phyloP scores from a whole-genome alignment of 2,329 filamentous ascomycete genomes.

The Acarospora socialis region DNA sequence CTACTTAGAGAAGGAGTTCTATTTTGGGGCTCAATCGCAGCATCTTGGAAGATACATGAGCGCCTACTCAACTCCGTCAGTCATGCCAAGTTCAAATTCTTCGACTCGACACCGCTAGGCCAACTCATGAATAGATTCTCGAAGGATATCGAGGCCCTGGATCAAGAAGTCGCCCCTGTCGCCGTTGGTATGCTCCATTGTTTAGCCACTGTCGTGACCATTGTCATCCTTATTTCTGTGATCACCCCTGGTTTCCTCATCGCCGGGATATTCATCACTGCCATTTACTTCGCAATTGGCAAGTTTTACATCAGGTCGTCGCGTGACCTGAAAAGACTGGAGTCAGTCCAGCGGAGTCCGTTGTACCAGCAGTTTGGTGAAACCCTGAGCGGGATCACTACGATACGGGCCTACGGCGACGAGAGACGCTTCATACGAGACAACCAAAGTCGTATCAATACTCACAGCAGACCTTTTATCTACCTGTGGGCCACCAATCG shows the following conservation, averaged over 20 bases:
- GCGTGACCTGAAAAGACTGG: conserved; percentile 86
- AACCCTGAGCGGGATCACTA: conserved; percentile 85
- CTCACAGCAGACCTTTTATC: conserved; percentile 83
- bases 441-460: conserved; percentile 77
- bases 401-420: conserved; percentile 90
- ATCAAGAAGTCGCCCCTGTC: conserved; percentile 88
- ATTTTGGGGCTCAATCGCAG: conserved; percentile 80
- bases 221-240: conserved; percentile 69
- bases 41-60: conserved; percentile 72
- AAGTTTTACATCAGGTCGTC: conserved; percentile 83
- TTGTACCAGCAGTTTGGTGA: conserved; percentile 97
- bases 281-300: conserved; percentile 69
- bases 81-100: conserved; percentile 91
- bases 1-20: conserved; percentile 73
- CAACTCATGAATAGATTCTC: conserved; percentile 98
- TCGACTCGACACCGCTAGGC: conserved; percentile 87
- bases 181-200: conserved; percentile 64
- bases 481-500: conserved; percentile 93
- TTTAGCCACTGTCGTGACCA: conserved; percentile 60
- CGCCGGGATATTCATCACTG: conserved; percentile 69
- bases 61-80: conserved; percentile 64
- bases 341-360: conserved; percentile 86
- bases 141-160: conserved; percentile 87
- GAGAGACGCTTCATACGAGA: conserved; percentile 87
- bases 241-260: conserved; percentile 88